Evolutionary conservation across 2,329 filamentous ascomycete species (phyloP).

Genomic region (Exophiala lecanii-corni): DNA sequence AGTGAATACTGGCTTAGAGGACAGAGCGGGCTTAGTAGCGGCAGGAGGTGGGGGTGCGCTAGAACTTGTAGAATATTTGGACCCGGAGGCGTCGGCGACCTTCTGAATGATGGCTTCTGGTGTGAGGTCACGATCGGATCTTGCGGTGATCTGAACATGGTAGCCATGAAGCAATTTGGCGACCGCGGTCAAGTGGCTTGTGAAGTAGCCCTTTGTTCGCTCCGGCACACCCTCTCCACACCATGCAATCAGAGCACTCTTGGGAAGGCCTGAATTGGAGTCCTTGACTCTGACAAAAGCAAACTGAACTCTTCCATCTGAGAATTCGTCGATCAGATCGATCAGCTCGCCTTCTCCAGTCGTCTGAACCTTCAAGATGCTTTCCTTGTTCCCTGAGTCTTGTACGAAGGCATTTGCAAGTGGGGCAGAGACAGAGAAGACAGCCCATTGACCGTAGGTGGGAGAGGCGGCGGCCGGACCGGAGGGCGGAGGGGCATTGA

Average conservation of each 20-base stretch:
- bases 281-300: constrained; percentile 96
- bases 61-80: constrained; percentile 78
- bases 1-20: constrained; percentile 88
- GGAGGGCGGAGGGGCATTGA: constrained; percentile 56
- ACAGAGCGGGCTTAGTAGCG: constrained; percentile 55
- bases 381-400: constrained; percentile 79
- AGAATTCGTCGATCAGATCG: constrained; percentile 92
- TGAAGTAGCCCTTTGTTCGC: constrained; percentile 97
- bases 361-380: constrained; percentile 86
- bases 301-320: constrained; percentile 93
- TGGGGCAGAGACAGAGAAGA: constrained; percentile 89
- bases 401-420: constrained; percentile 87
- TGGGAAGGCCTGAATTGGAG: constrained; percentile 81
- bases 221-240: constrained; percentile 98
- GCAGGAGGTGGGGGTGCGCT: constrained; percentile 51
- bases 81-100: constrained; percentile 87
- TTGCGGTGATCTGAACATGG: constrained; percentile 94
- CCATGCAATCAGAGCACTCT: constrained; percentile 91
- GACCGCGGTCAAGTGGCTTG: constrained; percentile 83
- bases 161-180: constrained; percentile 93
- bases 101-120: constrained; percentile 87
- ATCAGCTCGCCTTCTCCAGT: constrained; percentile 89
- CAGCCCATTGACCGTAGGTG: constrained; percentile 86
- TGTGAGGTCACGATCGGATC: constrained; percentile 82
- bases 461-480: constrained; percentile 61